These are phyloP conservation scores for Fusarium longipes DNA, from an alignment of 2,329 filamentous ascomycete species.

Conservation along the genomic window DNA sequence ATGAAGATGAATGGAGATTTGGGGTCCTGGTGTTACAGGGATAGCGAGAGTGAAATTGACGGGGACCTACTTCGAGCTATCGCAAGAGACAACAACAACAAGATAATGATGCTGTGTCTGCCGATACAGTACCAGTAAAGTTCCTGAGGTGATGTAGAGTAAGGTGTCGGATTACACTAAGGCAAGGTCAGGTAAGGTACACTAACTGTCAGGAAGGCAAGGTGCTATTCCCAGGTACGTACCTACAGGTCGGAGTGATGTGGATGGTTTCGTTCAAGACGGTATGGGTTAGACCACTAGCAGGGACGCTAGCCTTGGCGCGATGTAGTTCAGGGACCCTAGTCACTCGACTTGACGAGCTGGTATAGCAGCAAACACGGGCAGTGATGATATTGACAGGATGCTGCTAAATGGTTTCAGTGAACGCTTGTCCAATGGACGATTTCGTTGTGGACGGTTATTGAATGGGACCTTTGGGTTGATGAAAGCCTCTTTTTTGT, in stretches of 20 bases:
- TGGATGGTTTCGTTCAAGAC: slow-evolving; percentile 31
- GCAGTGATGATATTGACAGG: neutral
- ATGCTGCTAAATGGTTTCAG: slow-evolving; percentile 1
- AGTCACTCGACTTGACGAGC: neutral
- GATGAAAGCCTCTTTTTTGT: neutral
- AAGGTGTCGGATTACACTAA: slow-evolving; percentile 30
- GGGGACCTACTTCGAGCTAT: neutral
- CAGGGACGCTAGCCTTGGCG: slow-evolving; percentile 24
- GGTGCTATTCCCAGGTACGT: slow-evolving; percentile 29
- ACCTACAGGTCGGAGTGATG: neutral
- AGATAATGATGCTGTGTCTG: slow-evolving; percentile 4
- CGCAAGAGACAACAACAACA: neutral
- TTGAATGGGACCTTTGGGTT: neutral
- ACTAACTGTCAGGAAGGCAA: neutral
- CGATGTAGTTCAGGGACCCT: slow-evolving; percentile 22
- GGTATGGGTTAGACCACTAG: slow-evolving; percentile 8
- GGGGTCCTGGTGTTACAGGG: neutral
- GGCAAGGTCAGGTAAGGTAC: slow-evolving; percentile 16
- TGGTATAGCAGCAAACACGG: neutral
- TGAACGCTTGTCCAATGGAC: neutral
- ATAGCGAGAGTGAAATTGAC: neutral
- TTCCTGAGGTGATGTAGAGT: slow-evolving; percentile 22
- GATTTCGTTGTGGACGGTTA: slow-evolving; percentile 1
- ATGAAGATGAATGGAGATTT: slow-evolving; percentile 7
- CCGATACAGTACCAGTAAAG: slow-evolving; percentile 2